Conservation (phyloP, 2,329 filamentous ascomycete genomes). For the Aspergillus sp. region DNA sequence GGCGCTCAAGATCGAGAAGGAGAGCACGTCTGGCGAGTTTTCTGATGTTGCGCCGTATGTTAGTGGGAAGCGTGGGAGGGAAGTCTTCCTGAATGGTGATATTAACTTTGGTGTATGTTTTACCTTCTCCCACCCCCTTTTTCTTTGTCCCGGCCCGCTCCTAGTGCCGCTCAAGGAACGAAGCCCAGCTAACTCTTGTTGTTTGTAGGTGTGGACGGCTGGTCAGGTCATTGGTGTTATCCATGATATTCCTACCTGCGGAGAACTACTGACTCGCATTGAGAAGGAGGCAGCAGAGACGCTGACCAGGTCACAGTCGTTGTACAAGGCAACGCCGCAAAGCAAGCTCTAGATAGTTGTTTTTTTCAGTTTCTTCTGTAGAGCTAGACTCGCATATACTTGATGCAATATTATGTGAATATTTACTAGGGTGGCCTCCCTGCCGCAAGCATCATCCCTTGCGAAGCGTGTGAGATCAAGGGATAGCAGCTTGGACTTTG, state of each 20-base stretch:
- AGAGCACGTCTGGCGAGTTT: slow-evolving; percentile 83
- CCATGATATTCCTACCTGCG: slow-evolving; percentile 77
- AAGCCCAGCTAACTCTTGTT: slow-evolving; percentile 12
- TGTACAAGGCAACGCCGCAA: slow-evolving; percentile 49
- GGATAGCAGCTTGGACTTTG: not conserved
- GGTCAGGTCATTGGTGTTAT: slow-evolving; percentile 92
- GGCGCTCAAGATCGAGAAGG: slow-evolving; percentile 78
- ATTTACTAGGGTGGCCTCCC: not conserved
- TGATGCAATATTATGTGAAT: not conserved
- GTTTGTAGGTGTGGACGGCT: slow-evolving; percentile 81
- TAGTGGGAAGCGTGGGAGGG: slow-evolving; percentile 82
- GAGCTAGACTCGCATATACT: slow-evolving; percentile 3
- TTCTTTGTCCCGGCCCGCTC: not conserved
- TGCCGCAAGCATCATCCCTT: not conserved
- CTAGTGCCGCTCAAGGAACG: not conserved
- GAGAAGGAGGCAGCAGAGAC: slow-evolving; percentile 73
- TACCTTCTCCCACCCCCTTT: slow-evolving; percentile 24
- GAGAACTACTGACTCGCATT: slow-evolving; percentile 67
- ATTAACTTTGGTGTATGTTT: slow-evolving; percentile 78
- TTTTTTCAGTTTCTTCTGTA: slow-evolving; percentile 3
- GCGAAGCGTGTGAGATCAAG: not conserved
- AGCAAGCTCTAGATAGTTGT: slow-evolving; percentile 55
- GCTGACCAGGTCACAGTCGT: slow-evolving; percentile 58
- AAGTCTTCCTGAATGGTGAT: slow-evolving; percentile 92
- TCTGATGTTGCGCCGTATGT: slow-evolving; percentile 83